Evolutionary conservation across 495 filamentous ascomycete species (phyloP), one percentile per base, ranked within the genome.

Genomic region (Physcia stellaris): DNA sequence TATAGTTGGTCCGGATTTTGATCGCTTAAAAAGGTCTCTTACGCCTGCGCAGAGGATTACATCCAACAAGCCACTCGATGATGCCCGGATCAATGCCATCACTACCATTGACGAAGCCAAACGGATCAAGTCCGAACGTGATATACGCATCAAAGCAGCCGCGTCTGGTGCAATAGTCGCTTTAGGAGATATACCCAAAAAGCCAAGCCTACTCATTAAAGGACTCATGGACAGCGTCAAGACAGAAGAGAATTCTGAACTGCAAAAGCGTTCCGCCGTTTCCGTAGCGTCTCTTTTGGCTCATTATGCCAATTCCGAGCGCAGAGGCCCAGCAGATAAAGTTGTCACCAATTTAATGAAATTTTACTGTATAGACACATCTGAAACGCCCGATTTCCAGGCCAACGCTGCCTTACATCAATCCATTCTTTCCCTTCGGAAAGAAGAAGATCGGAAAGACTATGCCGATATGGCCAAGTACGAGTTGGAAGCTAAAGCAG

Each of bases 161-260:
- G 86, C 84, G 20, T 83, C 92, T 11, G 79, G 80, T 37, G 92
- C 90, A 3, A 56, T 94, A 41, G 78, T 96, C 24, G 81, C 84
- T n/a, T 73, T 94, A 54, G 73, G 75, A 22, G 68, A 82, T 19
- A 66, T 92, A 3, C 87, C 92, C 3, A 95, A 93, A 68, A 94
- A 90, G 52, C 83, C 90, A 11, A 80, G 78, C 37, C 68, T 75
- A 24, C 75, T 93, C 13, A 95, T 98, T 61, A 94, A 93, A 60
- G 80, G 75, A 15, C 82, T 95, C 58, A 98, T 96, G 88, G 90
- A 98, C 49, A 95, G 87, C 53, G 75, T 96, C 55, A 96, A 96
- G 63, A 72, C 75, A 22, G 90, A 98, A 58, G 88, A 96, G 50
- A 95, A 88, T 47, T 53, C 80, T 24, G 85, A 94, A 46, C 66